Base-by-base conservation (phyloP, 2,329 filamentous ascomycete genomes). In the Aspergillus hortae region DNA sequence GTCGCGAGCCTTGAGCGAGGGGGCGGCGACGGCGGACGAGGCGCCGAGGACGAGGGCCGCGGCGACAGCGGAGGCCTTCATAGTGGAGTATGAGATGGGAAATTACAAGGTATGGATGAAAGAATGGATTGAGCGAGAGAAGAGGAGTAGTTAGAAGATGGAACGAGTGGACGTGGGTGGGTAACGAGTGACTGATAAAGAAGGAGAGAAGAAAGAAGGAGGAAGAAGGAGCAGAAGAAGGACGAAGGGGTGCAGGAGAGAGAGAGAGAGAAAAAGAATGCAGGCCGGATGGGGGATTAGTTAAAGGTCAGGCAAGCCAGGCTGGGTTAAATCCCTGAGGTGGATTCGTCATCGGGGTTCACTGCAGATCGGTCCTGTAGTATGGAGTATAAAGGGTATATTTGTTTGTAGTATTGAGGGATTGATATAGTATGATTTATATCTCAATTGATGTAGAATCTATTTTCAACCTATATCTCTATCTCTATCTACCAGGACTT, bases 51-150 rank as follows among this genome's bases (percentile, higher is more conserved):
- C 73, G 59, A 78, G 70, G 52, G 75, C 67, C 48, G 77, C 68
- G 52, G 76, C 75, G 57, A 77, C 61, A 52, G 80, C 64, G 47
- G 69, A 66, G 53, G 70, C 71, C 77, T 84, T 84, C 82, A 85
- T 85, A 55, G 51, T 78, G 23, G 5, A 23, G 23, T 5, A 23
- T 1, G 5, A 23, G 19, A 6, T 23, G 23, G 23, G 19, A 19
- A 19, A 19, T 19, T 19, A 19, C 19, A 19, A 19, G 19, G 19
- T 19, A 19, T 19, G 66, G 36, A 36, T 41, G 27, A 41, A 33
- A 35, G 35, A 23, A 23, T 23, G 23, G 27, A 47, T 19, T 38
- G 38, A 32, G 41, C 49, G 44, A 30, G 14, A 23, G n/a, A 30
- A 21, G 23, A 23, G 6, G 23, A 30, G 15, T 25, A 15, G 14